Base-by-base conservation (phyloP, 23 red algal species). In the Gracilaria gracilis region DNA sequence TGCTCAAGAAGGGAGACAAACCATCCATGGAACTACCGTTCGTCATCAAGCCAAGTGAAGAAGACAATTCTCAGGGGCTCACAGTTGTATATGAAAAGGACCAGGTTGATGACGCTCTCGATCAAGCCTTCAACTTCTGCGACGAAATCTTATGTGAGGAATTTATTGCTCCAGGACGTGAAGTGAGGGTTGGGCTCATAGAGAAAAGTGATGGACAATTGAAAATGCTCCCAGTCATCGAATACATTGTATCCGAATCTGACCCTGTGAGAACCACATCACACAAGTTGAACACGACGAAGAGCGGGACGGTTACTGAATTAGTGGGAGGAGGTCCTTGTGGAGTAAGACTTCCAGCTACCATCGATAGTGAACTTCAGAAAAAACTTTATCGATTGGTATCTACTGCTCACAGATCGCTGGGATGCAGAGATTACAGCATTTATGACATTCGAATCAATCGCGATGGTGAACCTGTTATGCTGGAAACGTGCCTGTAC, bases 371-470 rank as follows among this genome's bases (percentile, higher is more conserved):
- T 23, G 57, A 32, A 37, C 77, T 94, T 25, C 87, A 80, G 67
- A 57, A 61, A 35, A 79, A 82, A 74, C 55, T 94, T 21, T 74
- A 81, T 27, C 42, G 49, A 47, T 75, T 83, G 83, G 44, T 74
- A 13, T 19, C 19, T 25, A 67, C 37, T 35, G 92, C 92, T 39
- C 92, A 94, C 83, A 77, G 57, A 1, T 67, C 83, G 37, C 29
- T 88, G 20, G 92, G 84, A 40, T 94, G 92, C 73, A 61, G 72
- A 39, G 92, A 94, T 83, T 94, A 94, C 47, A 94, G 92, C 59
- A 94, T 94, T 38, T 94, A 88, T 47, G 92, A 94, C 57, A 57
- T 88, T n/a, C 92, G 92, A 13, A 49, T 94, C 17, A 42, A 87
- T 71, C 71, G 83, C 4, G 42, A 39, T 20, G 92, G 92, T 8